Conservation (phyloP, 2,329 filamentous ascomycete species). For the Bipolaris sorokiniana region DNA sequence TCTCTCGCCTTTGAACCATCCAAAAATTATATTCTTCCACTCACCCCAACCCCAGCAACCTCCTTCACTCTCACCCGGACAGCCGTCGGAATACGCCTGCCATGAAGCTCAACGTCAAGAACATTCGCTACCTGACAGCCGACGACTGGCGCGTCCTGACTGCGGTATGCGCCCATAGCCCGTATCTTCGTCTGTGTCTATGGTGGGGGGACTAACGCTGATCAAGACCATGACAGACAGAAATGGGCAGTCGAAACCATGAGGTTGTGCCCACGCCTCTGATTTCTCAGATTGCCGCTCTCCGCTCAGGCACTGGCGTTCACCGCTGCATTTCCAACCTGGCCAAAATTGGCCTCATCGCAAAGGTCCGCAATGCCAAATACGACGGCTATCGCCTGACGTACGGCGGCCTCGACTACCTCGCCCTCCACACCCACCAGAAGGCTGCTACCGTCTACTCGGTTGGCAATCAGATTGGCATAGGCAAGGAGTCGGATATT, state of each 20-base stretch:
- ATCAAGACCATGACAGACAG: conserved; percentile 67
- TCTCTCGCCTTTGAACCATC: conserved; percentile 29
- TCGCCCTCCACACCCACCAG: conserved; percentile 90
- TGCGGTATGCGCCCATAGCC: conserved; percentile 64
- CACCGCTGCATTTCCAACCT: conserved; percentile 87
- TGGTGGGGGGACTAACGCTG: conserved; percentile 47
- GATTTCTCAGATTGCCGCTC: conserved; percentile 81
- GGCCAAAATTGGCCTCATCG: conserved; percentile 90
- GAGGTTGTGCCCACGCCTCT: conserved; percentile 91
- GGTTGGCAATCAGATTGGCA: conserved; percentile 91
- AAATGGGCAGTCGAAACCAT: conserved; percentile 94
- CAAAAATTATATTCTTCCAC: conserved; percentile 30
- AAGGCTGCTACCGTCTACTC: conserved; percentile 83
- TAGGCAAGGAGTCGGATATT: conserved; percentile 98
- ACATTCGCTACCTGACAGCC: conserved; percentile 85
- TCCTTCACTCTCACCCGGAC: conserved; percentile 4
- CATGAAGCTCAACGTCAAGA: conserved; percentile 96
- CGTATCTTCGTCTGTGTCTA: conserved; percentile 20
- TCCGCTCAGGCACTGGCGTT: conserved; percentile 75
- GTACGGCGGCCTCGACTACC: conserved; percentile 95
- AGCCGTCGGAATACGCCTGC: conserved; percentile 17
- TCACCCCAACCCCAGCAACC: conserved; percentile 13
- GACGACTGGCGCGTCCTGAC: conserved; percentile 97
- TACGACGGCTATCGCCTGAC: conserved; percentile 98
- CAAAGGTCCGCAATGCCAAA: conserved; percentile 90